Conservation (phyloP, 2,329 filamentous ascomycete genomes). For the Hypoxylon sp. region DNA sequence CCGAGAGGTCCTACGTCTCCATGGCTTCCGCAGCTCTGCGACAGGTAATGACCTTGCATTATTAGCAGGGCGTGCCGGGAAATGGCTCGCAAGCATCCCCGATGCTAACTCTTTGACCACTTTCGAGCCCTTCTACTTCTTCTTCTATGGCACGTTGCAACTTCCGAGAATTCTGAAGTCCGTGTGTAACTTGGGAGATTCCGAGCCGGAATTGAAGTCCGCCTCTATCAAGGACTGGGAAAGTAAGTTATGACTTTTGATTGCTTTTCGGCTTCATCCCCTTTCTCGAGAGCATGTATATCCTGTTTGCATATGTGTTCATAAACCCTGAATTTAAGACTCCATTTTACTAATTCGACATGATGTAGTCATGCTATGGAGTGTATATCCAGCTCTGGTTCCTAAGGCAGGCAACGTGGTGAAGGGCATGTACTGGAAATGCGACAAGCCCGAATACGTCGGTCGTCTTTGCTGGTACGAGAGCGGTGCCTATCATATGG, state of each 20-base stretch:
- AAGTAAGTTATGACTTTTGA: conserved; percentile 19
- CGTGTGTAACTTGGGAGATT: conserved; percentile 10
- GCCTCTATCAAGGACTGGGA: conserved; percentile 44
- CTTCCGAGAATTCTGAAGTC: conserved; percentile 10
- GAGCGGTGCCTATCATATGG: conserved; percentile 42
- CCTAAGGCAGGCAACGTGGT: conserved; percentile 34
- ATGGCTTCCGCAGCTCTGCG: conserved; percentile 36
- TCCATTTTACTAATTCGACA: conserved; percentile 14
- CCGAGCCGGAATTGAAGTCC: neutral
- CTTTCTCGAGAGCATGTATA: neutral
- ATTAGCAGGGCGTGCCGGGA: conserved; percentile 10
- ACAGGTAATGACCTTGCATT: conserved; percentile 23
- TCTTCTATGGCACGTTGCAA: conserved; percentile 52
- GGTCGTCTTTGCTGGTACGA: conserved; percentile 37
- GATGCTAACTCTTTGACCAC: neutral
- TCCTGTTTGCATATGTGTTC: neutral
- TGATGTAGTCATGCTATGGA: conserved; percentile 40
- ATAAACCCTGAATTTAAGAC: neutral
- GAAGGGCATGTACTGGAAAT: conserved; percentile 45
- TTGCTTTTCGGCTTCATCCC: neutral
- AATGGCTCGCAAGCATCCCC: neutral
- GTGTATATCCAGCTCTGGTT: conserved; percentile 42
- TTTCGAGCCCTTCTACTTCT: conserved; percentile 51
- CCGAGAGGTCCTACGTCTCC: conserved; percentile 34
- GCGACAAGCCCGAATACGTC: conserved; percentile 39